These are phyloP conservation scores for Melampsora larici-populina DNA, from an alignment of 1,284 basidiomycete species.

Conservation along the genomic window DNA sequence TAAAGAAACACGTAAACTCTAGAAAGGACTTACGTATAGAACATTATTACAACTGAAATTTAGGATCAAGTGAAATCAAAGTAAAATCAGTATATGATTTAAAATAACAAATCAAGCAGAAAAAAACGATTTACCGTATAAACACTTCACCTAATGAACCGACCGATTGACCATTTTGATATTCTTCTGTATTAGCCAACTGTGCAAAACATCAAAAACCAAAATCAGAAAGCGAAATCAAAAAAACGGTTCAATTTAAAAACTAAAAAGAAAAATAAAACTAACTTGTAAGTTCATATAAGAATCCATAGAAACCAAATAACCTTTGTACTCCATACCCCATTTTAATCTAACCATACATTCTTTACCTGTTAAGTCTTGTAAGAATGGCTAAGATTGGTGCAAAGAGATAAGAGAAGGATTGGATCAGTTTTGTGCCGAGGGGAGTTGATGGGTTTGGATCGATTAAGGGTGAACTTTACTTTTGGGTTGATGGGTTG, in stretches of 20 bases:
- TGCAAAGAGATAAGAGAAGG: neutral
- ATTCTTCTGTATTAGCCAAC: constrained; percentile 98
- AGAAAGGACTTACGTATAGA: constrained; percentile 43
- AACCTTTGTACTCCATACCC: constrained; percentile 99
- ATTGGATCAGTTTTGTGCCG: no score
- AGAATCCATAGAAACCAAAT: constrained; percentile 94
- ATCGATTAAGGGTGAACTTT: neutral
- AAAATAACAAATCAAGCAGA: constrained; percentile 43
- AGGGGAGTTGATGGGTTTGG: neutral
- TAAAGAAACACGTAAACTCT: neutral
- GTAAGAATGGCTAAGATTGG: constrained; percentile 71
- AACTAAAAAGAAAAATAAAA: constrained; percentile 19
- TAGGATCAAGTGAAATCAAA: neutral
- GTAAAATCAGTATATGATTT: constrained; percentile 23
- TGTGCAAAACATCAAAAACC: constrained; percentile 52
- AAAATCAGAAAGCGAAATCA: neutral
- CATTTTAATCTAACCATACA: constrained; percentile 95
- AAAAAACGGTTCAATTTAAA: neutral
- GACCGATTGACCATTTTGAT: constrained; percentile 91
- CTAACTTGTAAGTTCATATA: constrained; percentile 98
- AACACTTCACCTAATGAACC: constrained; percentile 97
- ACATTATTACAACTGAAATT: constrained; percentile 23
- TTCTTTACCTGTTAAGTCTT: constrained; percentile 95
- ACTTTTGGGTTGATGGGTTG: constrained; percentile 90
- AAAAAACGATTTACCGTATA: constrained; percentile 67